Base-by-base conservation (phyloP, 208 protist genomes). In the Strigomonas culicis region DNA sequence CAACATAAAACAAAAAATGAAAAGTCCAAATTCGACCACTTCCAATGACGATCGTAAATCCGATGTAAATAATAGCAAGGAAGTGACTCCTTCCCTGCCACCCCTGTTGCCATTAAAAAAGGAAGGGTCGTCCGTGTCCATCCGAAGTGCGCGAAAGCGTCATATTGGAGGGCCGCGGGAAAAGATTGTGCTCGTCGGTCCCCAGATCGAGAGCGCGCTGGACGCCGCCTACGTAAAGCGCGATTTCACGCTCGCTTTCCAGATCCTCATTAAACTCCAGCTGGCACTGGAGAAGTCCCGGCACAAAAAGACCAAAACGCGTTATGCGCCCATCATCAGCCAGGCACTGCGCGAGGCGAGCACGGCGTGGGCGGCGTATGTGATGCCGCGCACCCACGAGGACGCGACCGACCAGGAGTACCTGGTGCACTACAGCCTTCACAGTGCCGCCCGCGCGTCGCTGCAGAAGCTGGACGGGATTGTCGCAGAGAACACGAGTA, bases 201-300 rank as follows among this genome's bases (percentile, higher is more conserved):
- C 55, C 17, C 55, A 60, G 44, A 60, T 60, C 22, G 32, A 60
- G n/a, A 2, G 55, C 2, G 55, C 55, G 21, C 55, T 60, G 24
- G 31, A 30, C 7, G 22, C 24, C 55, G 55, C 55, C 17, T 46
- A 46, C 6, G 10, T 41, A 7, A 2, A 28, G n/a, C 31, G n/a
- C 19, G 55, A 60, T 4, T 60, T 46, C 30, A 21, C 55, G 28
- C 31, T 17, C 25, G 22, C 55, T 4, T 21, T 60, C 10, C 31
- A 25, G 10, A n/a, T 60, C 7, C 31, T 60, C 11, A 25, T 34
- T 3, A 3, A 22, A 15, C 55, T 60, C 3, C 55, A 60, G 31
- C 3, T 25, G 24, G 55, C 13, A 11, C 10, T 60, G 22, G 55
- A 60, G 10, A 32, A 46, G n/a, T 34, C 31, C n/a, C 1, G 4